Evolutionary conservation across 768 basidiomycete species (phyloP).

Genomic region (Clavaria fumosa): DNA sequence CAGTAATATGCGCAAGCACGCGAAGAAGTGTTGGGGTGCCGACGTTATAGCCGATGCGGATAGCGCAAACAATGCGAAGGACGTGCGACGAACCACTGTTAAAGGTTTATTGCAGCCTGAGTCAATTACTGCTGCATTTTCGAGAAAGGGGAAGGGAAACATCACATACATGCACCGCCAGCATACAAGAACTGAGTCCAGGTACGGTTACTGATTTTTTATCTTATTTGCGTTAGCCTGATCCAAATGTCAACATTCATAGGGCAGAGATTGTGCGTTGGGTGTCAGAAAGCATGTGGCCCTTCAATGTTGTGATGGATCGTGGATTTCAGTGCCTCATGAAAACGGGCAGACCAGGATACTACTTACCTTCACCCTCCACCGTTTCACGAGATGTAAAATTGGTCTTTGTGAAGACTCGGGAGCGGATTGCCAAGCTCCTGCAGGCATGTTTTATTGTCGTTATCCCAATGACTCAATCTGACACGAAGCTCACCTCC

Average conservation of each 20-base stretch:
- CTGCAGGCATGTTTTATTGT: slow-evolving; percentile 13
- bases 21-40: slow-evolving; percentile 19
- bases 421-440: slow-evolving; percentile 16
- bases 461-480: not conserved
- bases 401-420: slow-evolving; percentile 15
- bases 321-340: slow-evolving; percentile 19
- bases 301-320: slow-evolving; percentile 21
- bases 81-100: slow-evolving; percentile 4
- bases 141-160: slow-evolving; percentile 15
- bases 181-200: slow-evolving; percentile 14
- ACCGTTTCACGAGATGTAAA: slow-evolving; percentile 22
- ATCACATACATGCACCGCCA: slow-evolving; percentile 18
- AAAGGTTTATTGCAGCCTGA: slow-evolving; percentile 8
- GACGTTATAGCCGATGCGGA: slow-evolving; percentile 11
- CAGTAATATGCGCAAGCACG: slow-evolving; percentile 19
- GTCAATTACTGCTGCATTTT: slow-evolving; percentile 17
- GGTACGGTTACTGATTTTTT: slow-evolving; percentile 9
- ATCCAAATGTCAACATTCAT: too few species aligned
- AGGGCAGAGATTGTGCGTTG: slow-evolving; percentile 21
- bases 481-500: too few species aligned
- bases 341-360: slow-evolving; percentile 22
- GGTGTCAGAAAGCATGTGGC: slow-evolving; percentile 20
- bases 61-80: slow-evolving; percentile 1
- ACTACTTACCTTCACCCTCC: slow-evolving; percentile 19
- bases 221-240: not conserved